Percentiles rank a stretch among this genome's conserved stretches.
Evolutionary conservation across 495 filamentous ascomycete genomes (phyloP).

Genomic region (Antarctomyces pellizariae): DNA sequence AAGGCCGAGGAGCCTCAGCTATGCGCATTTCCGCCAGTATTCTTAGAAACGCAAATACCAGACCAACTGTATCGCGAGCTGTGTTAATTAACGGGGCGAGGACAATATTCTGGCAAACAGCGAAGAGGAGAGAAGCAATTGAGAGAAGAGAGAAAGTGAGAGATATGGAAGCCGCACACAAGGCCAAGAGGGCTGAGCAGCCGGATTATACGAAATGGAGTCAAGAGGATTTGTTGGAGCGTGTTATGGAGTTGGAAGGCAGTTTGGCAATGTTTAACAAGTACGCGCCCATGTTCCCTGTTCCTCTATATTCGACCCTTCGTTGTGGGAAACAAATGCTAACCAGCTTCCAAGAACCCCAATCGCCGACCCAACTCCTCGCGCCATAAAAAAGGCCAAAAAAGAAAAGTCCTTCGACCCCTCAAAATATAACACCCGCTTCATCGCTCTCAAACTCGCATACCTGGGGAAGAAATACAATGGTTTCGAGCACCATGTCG

Average conservation of each 20-base stretch:
- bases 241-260: conserved; percentile 42
- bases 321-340: no score
- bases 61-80: not conserved
- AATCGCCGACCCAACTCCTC: conserved; percentile 1
- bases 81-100: not conserved
- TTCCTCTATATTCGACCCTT: no score
- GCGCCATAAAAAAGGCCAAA: conserved; percentile 12
- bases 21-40: no score
- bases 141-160: not conserved
- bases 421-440: conserved; percentile 56
- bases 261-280: no score
- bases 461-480: conserved; percentile 82
- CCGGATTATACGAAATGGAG: conserved; percentile 29
- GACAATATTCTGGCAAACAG: conserved; percentile 7
- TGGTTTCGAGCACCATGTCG: conserved; percentile 63
- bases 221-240: conserved; percentile 35
- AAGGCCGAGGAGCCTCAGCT: no score
- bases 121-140: conserved; percentile 4
- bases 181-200: conserved; percentile 11
- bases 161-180: conserved; percentile 1
- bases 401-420: conserved; percentile 41
- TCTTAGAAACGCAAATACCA: not conserved
- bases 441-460: conserved; percentile 78
- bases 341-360: no score
- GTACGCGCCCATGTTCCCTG: no score